Evolutionary conservation across 805 yeast genomes (phyloP).

Genomic region (Pichia nanzhaoensis): DNA sequence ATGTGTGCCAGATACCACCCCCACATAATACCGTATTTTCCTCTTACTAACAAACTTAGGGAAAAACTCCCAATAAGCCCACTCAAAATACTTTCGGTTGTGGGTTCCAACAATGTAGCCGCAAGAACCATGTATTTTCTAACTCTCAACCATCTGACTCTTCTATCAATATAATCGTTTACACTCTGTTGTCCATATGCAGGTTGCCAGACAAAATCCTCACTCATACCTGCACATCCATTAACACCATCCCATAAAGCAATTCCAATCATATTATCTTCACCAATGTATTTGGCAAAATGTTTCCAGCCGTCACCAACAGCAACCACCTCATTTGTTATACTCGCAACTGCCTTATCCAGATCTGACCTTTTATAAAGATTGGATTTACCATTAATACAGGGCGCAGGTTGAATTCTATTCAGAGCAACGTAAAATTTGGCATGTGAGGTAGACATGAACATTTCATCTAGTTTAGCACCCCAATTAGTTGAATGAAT

Average conservation of each 20-base stretch:
- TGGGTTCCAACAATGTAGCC: constrained; percentile 81
- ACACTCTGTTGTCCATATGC: constrained; percentile 35
- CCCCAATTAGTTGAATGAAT: constrained; percentile 38
- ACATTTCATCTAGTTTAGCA: constrained; percentile 76
- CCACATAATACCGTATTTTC: constrained; percentile 15
- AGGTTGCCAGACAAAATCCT: constrained; percentile 78
- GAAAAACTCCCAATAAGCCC: constrained; percentile 64
- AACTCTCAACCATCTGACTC: constrained; percentile 82
- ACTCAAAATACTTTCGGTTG: constrained; percentile 69
- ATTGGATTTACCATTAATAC: constrained; percentile 88
- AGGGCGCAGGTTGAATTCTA: constrained; percentile 69
- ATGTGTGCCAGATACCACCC: constrained; percentile 46
- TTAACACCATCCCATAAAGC: constrained; percentile 67
- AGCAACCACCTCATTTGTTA: constrained; percentile 27
- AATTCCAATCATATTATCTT: constrained; percentile 88
- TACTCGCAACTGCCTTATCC: constrained; percentile 48
- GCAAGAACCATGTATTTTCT: constrained; percentile 80
- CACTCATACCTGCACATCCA: constrained; percentile 70
- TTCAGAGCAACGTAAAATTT: constrained; percentile 79
- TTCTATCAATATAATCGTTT: constrained; percentile 55
- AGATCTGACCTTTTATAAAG: constrained; percentile 62
- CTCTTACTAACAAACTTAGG: constrained; percentile 38
- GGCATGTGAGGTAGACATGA: constrained; percentile 74
- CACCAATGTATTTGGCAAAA: constrained; percentile 80
- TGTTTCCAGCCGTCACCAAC: constrained; percentile 51